Evolutionary conservation across 495 filamentous ascomycete species (phyloP), one percentile per base, ranked within the genome.

Genomic region (Aspergillus leporis): DNA sequence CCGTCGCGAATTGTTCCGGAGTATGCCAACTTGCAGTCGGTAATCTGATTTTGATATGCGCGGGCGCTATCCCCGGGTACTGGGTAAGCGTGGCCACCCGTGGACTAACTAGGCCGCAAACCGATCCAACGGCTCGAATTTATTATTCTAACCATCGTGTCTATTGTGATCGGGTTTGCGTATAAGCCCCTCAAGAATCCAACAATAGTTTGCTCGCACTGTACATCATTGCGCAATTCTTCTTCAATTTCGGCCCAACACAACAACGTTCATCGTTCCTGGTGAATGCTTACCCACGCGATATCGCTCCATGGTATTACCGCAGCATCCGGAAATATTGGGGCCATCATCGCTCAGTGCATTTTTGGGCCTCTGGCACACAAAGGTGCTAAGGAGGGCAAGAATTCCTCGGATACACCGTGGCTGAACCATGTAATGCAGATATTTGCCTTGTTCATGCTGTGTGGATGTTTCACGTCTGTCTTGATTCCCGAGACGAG

Each of bases 231-330:
- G 85, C 87, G n/a, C 88, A 93, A 62, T 90, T 91, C 77, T 93
- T 91, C 78, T 93, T 93, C 82, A 93, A 93, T 75, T 92, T 84
- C 58, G 78, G 91, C 92, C 92, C 53, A 96, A 96, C 72, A 80
- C 90, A 1, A 96, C 90, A 21, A 96, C 91, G 32, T 96, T 96
- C 77, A 88, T 96, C 65, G 87, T 96, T 0, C 92, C 92, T 10
- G 92, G 91, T 21, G 92, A 97, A 69, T 88, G 85, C 64, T 97
- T 94, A 77, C 92, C 92, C 0, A 96, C 92, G 5, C 86, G 91
- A 45, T 94, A 93, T 68, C 83, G 92, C 4, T 89, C 87, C 9
- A 96, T 73, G 92, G 92, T 50, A 81, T 97, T 69, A 91, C 87
- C 5, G 92, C 91, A 13, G 91, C 88, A 0, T 78, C 86, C 3